phyloP scores from a whole-genome alignment of 2,329 filamentous ascomycete species.

The Cyclaneusma minus region DNA sequence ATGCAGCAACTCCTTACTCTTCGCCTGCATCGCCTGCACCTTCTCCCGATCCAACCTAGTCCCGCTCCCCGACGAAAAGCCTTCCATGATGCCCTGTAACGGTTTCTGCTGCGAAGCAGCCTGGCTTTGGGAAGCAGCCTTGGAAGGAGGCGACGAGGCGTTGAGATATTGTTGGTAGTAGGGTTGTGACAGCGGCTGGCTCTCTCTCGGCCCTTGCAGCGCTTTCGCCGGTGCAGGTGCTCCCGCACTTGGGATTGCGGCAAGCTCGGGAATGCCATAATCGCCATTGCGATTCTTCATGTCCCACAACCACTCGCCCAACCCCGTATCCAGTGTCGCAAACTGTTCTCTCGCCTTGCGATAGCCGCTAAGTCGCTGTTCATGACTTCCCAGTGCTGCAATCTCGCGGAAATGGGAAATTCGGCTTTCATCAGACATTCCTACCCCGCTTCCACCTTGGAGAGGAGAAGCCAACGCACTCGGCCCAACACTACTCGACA shows the following conservation, averaged over 20 bases:
- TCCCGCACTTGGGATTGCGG: too few relatives aligned
- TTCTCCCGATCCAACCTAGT: too few relatives aligned
- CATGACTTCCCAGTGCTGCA: slow-evolving; percentile 45
- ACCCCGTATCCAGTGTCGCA: slow-evolving; percentile 56
- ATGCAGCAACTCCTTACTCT: slow-evolving; percentile 80
- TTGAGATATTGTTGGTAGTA: slow-evolving; percentile 42
- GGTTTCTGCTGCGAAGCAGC: neutral
- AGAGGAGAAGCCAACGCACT: too few relatives aligned
- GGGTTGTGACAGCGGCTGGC: slow-evolving; percentile 30
- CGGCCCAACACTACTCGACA: too few relatives aligned
- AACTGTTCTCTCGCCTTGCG: slow-evolving; percentile 58
- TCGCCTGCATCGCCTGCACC: slow-evolving; percentile 32
- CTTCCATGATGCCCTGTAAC: slow-evolving; percentile 9
- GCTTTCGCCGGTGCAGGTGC: too few relatives aligned
- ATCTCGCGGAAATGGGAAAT: slow-evolving; percentile 65
- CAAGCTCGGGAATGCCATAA: too few relatives aligned
- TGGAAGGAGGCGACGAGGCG: slow-evolving; percentile 21
- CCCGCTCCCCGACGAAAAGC: slow-evolving; percentile 9
- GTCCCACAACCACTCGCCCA: slow-evolving; percentile 39
- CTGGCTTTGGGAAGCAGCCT: slow-evolving; percentile 1
- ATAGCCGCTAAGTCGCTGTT: slow-evolving; percentile 60
- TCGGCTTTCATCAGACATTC: too few relatives aligned
- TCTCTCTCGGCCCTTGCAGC: slow-evolving; percentile 1
- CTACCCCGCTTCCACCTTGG: too few relatives aligned
- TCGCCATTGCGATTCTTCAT: neutral